Conservation (phyloP, 2,329 filamentous ascomycete species). For the Leptographium lundbergii region DNA sequence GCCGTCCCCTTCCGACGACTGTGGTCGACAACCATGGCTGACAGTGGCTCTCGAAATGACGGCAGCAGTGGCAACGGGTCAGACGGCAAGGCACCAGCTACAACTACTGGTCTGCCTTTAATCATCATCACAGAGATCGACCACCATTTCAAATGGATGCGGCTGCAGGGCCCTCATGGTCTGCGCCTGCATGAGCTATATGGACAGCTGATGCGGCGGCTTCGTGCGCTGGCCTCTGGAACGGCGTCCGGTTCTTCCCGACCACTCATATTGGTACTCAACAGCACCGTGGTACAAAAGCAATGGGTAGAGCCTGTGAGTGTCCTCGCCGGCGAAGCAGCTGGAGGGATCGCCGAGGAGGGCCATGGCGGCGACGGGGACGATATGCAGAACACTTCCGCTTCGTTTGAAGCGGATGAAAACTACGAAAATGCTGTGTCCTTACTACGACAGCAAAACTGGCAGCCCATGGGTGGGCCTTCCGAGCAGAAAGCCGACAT, state of each 20-base stretch:
- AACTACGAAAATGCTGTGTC: not conserved
- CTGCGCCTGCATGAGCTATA: constrained; percentile 9
- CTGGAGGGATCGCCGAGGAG: not conserved
- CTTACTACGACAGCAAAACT: not conserved
- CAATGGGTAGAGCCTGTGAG: not conserved
- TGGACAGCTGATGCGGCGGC: constrained; percentile 10
- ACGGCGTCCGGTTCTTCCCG: not conserved
- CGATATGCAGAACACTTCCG: not conserved
- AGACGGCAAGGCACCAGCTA: not conserved
- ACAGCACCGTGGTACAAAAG: constrained; percentile 3
- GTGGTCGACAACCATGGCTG: constrained; percentile 2
- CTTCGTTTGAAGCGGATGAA: not conserved
- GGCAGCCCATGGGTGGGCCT: not conserved
- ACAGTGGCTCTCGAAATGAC: not conserved
- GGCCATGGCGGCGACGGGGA: not conserved
- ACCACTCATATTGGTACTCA: constrained; percentile 9
- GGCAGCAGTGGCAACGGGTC: not conserved
- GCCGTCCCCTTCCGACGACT: constrained; percentile 8
- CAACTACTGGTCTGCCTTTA: not conserved
- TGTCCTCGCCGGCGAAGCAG: not conserved
- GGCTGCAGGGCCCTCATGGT: constrained; percentile 7
- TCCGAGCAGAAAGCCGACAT: not conserved
- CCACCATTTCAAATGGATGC: constrained; percentile 13
- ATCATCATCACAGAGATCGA: constrained; percentile 11
- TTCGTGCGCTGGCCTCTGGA: constrained; percentile 3